Conservation (phyloP, 306 rosid genomes). For the Psophocarpus tetragonolobus region DNA sequence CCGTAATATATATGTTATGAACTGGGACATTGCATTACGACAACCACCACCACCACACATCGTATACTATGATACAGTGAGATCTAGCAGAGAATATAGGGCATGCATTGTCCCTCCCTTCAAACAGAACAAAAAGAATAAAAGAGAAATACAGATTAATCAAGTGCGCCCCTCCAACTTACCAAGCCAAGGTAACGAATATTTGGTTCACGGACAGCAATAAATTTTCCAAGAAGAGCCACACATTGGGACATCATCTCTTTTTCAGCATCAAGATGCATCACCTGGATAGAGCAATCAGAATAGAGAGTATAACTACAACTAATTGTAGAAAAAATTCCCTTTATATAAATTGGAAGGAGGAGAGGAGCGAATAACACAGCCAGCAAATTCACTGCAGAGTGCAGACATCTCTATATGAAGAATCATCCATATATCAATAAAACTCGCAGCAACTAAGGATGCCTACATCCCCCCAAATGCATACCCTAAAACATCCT, state of each 20-base stretch:
- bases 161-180: constrained; percentile 40
- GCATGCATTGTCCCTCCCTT: neutral
- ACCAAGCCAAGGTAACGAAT: constrained; percentile 99
- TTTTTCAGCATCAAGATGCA: constrained; percentile 99
- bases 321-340: neutral
- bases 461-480: constrained; percentile 7
- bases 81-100: neutral
- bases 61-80: constrained; percentile 22
- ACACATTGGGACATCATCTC: constrained; percentile 99
- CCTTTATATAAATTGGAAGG: neutral
- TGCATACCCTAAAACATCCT: constrained; percentile 23
- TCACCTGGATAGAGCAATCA: constrained; percentile 65
- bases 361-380: neutral
- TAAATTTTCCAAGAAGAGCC: constrained; percentile 98
- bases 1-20: constrained; percentile 33
- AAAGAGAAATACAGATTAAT: neutral
- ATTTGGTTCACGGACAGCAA: constrained; percentile 99
- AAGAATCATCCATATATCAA: constrained; percentile 5
- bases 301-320: constrained; percentile 28
- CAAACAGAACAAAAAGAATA: neutral
- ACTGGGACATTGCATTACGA: constrained; percentile 24
- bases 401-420: neutral
- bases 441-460: neutral
- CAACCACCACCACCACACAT: constrained; percentile 25
- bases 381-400: constrained; percentile 14